A percentile compares a stretch with the other conserved stretches of the same genome.
Evolutionary conservation across 345 rosid genomes (phyloP).

Genomic region (Gossypium ekmanianum): DNA sequence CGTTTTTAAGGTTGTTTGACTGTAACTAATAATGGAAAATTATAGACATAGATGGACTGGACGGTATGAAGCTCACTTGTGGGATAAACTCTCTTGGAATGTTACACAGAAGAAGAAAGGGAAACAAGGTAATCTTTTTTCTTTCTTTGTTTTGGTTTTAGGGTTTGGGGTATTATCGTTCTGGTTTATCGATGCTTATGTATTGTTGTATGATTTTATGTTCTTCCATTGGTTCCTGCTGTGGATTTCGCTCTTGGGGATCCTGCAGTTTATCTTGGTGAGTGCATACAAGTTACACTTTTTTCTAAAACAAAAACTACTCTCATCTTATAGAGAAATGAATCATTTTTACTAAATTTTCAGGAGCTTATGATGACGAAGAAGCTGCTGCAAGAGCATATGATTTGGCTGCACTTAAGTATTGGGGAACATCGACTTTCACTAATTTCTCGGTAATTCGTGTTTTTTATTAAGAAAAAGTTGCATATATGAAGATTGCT

Average conservation of each 20-base stretch:
- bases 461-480: no score
- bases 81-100: slow-evolving; percentile 74
- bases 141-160: neutral
- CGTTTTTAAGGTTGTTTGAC: neutral
- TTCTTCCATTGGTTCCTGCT: slow-evolving; percentile 18
- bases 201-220: slow-evolving; percentile 3
- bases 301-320: neutral
- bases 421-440: slow-evolving; percentile 60
- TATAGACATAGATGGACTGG: slow-evolving; percentile 69
- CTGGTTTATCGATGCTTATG: slow-evolving; percentile 2
- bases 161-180: neutral
- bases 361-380: slow-evolving; percentile 69
- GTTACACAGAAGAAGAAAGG: slow-evolving; percentile 69
- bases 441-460: slow-evolving; percentile 53
- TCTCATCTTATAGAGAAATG: neutral
- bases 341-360: neutral
- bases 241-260: slow-evolving; percentile 7
- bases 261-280: slow-evolving; percentile 59
- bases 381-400: slow-evolving; percentile 72
- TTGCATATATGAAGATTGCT: neutral
- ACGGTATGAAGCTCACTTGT: slow-evolving; percentile 61
- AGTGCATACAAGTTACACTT: slow-evolving; percentile 12
- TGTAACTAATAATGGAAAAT: neutral
- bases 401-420: slow-evolving; percentile 65
- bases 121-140: slow-evolving; percentile 45